These are phyloP conservation scores for Geoglossum glabrum DNA, from an alignment of 495 filamentous ascomycete genomes.

Conservation along the genomic window DNA sequence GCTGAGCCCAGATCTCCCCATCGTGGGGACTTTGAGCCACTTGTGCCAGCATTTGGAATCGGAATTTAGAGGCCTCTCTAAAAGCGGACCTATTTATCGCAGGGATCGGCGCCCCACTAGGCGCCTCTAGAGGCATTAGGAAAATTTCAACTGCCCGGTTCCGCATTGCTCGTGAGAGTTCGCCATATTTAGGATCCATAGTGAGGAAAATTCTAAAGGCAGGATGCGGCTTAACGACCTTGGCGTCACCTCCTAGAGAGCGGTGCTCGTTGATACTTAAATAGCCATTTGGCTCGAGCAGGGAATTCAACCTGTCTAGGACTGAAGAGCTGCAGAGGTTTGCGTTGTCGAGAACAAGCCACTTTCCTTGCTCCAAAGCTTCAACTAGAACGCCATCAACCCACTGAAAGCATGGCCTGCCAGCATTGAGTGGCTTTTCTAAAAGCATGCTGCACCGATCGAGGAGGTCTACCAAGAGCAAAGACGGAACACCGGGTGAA, in stretches of 20 bases:
- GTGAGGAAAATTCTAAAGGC: constrained; percentile 87
- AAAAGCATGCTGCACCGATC: constrained; percentile 21
- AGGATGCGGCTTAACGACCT: constrained; percentile 61
- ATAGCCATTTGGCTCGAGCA: constrained; percentile 75
- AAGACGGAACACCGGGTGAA: constrained; percentile 15
- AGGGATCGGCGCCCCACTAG: background rate
- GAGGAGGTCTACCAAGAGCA: constrained; percentile 18
- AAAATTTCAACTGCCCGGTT: constrained; percentile 87
- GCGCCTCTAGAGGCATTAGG: constrained; percentile 20
- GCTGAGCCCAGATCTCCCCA: constrained; percentile 7
- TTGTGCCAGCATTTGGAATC: constrained; percentile 19
- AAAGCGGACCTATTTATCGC: constrained; percentile 1
- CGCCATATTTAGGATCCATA: constrained; percentile 80
- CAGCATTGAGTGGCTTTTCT: constrained; percentile 25
- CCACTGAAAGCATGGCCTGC: constrained; percentile 82
- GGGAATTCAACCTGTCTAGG: constrained; percentile 80
- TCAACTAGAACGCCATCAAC: constrained; percentile 78
- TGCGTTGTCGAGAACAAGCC: constrained; percentile 91
- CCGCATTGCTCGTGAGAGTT: constrained; percentile 89
- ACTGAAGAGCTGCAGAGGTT: constrained; percentile 92
- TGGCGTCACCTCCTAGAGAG: constrained; percentile 58
- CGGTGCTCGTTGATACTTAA: constrained; percentile 85
- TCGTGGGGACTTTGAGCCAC: background rate
- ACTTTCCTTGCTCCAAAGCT: constrained; percentile 67
- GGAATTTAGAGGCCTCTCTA: constrained; percentile 29